These are phyloP conservation scores for Neurospora terricola DNA, from an alignment of 495 filamentous ascomycete genomes.

Conservation along the genomic window DNA sequence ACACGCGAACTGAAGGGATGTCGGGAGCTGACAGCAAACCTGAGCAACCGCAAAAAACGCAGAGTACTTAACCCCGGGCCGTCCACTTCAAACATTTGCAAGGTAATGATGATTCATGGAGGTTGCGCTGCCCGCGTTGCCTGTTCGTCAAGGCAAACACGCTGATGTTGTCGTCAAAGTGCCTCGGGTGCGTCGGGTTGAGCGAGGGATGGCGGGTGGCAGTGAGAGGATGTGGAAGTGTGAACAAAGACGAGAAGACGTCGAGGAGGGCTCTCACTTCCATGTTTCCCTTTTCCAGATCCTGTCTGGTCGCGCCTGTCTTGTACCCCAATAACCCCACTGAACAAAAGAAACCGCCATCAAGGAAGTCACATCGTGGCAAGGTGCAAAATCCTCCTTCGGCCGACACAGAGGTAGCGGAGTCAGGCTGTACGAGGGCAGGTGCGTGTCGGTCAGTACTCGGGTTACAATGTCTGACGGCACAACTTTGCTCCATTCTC, in stretches of 20 bases:
- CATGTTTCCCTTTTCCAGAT: neutral
- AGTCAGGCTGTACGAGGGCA: neutral
- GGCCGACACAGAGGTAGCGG: neutral
- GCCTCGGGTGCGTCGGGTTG: neutral
- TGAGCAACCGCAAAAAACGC: neutral
- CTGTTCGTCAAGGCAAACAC: neutral
- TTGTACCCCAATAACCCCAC: neutral
- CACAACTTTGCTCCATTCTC: neutral
- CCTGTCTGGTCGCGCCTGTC: neutral
- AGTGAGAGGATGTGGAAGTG: neutral
- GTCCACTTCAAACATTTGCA: neutral
- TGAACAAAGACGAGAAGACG: neutral
- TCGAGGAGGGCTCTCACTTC: neutral
- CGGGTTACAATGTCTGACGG: neutral
- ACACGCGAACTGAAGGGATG: neutral
- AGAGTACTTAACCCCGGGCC: neutral
- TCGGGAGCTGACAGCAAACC: neutral
- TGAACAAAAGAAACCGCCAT: neutral
- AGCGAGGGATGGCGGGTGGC: neutral
- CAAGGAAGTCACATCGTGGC: neutral
- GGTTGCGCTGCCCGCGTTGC: neutral
- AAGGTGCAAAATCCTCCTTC: neutral
- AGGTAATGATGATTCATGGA: neutral
- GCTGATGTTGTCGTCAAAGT: neutral
- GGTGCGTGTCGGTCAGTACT: neutral